These are phyloP conservation scores for Globisporangium takayamanum DNA, from an alignment of 352 stramenopile genomes.

Conservation along the genomic window DNA sequence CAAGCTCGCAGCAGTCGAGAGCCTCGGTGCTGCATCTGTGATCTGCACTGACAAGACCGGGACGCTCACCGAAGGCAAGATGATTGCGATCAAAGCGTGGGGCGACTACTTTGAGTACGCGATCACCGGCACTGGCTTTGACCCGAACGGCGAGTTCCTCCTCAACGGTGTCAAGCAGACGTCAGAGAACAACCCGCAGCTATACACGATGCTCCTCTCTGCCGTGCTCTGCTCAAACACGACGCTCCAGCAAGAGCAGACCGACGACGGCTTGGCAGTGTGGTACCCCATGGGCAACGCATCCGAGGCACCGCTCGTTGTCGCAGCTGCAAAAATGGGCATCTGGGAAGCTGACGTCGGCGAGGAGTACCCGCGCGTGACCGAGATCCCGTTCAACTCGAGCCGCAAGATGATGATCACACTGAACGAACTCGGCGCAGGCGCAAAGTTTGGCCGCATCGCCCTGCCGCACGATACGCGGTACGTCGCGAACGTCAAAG, in stretches of 20 bases:
- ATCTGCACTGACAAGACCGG: conserved; percentile 90
- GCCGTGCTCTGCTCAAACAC: conserved; percentile 44
- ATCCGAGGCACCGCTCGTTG: conserved; percentile 34
- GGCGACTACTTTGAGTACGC: conserved; percentile 28
- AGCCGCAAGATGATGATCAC: conserved; percentile 88
- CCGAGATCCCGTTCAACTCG: conserved; percentile 90
- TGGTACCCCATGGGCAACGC: conserved; percentile 33
- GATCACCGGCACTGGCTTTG: conserved; percentile 31
- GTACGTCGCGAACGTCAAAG: conserved; percentile 30
- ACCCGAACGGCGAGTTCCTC: conserved; percentile 20
- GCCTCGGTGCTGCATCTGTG: conserved; percentile 74
- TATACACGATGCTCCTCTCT: conserved; percentile 26
- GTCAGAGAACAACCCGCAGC: conserved; percentile 17
- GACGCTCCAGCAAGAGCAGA: conserved; percentile 21
- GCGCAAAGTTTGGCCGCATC: conserved; percentile 21
- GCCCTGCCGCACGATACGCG: conserved; percentile 12
- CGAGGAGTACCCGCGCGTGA: conserved; percentile 39
- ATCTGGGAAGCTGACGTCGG: conserved; percentile 23
- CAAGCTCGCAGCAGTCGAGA: conserved; percentile 45
- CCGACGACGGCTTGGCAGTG: conserved; percentile 8
- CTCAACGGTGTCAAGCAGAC: conserved; percentile 19
- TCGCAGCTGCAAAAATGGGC: conserved; percentile 33
- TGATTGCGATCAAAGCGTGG: conserved; percentile 42
- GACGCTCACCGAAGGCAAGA: conserved; percentile 78
- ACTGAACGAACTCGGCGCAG: conserved; percentile 11